Evolutionary conservation across 345 rosid species (phyloP), one percentile per base, ranked within the genome.

Genomic region (Diplotaxis tenuifolia): DNA sequence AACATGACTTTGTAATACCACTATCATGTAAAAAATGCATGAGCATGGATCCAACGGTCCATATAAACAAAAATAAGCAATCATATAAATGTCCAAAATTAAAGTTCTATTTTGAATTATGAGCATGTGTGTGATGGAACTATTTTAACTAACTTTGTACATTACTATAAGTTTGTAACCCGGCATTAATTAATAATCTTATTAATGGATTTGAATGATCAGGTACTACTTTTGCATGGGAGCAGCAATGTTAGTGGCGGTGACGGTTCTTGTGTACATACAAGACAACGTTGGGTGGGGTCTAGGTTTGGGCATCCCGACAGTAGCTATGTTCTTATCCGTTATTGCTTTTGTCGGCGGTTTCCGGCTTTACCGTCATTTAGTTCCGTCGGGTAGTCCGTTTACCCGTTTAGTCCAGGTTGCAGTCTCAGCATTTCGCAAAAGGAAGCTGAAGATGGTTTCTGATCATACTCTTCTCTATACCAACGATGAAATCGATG

Each of bases 341-440:
- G n/a, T n/a, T n/a, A n/a, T n/a, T n/a, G n/a, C n/a, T n/a, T n/a
- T n/a, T n/a, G n/a, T n/a, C n/a, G n/a, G n/a, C n/a, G n/a, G n/a
- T n/a, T n/a, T n/a, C n/a, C n/a, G n/a, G n/a, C n/a, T n/a, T n/a
- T n/a, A n/a, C n/a, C n/a, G n/a, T 75, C 84, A 85, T 68, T 66
- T 93, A 82, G 85, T 79, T 74, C 97, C 98, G 0, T 75, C 84
- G 0, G 98, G 98, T 14, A 93, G 97, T 75, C 98, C 98, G 0
- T 93, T 89, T 77, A 93, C 98, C 68, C 82, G 97, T 6, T 65
- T 93, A 80, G 1, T 86, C 42, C 98, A 91, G 60, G 96, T 90
- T 20, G 67, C 67, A 1, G 89, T 85, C 42, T 82, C 96, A 1
- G 91, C 97, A 0, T 84, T 76, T 34, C 83, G 73, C 78, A 93